Conservation (phyloP, 148 eudicot species). For the Beta vulgaris region DNA sequence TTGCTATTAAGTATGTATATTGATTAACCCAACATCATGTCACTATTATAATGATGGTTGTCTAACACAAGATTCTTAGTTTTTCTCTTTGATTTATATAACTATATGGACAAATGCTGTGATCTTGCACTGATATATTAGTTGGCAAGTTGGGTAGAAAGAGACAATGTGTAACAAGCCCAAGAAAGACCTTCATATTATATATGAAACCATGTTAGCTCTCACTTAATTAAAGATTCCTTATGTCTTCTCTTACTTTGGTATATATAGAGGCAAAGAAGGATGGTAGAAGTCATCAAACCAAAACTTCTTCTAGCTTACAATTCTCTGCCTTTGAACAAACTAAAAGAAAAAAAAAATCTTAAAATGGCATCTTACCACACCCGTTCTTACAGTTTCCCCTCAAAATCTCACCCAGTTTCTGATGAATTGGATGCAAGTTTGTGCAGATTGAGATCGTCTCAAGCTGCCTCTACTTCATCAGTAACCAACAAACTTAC, state of each 20-base stretch:
- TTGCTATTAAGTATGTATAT: too few species aligned
- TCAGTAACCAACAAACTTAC: constrained; percentile 23
- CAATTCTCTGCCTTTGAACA: not conserved
- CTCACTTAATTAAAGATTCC: constrained; percentile 15
- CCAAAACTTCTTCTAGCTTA: not conserved
- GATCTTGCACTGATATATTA: not conserved
- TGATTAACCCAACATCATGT: constrained; percentile 1
- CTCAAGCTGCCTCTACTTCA: constrained; percentile 30
- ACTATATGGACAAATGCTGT: not conserved
- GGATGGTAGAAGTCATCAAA: constrained; percentile 10
- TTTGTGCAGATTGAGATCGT: constrained; percentile 22
- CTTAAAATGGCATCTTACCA: not conserved
- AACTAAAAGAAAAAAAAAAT: not conserved
- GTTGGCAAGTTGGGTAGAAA: not conserved
- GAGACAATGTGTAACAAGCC: constrained; percentile 2
- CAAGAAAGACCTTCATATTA: not conserved
- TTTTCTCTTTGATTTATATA: not conserved
- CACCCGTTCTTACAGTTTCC: not conserved
- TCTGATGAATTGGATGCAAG: constrained; percentile 1
- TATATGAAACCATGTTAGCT: not conserved
- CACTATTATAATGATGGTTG: not conserved
- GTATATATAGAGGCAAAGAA: not conserved
- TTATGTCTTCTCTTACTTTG: constrained; percentile 1
- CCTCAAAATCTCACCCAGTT: not conserved
- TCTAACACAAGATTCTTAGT: not conserved